Evolutionary conservation across 1,284 basidiomycete genomes (phyloP), one percentile per base, ranked within the genome.

Genomic region (Mycena sp.): DNA sequence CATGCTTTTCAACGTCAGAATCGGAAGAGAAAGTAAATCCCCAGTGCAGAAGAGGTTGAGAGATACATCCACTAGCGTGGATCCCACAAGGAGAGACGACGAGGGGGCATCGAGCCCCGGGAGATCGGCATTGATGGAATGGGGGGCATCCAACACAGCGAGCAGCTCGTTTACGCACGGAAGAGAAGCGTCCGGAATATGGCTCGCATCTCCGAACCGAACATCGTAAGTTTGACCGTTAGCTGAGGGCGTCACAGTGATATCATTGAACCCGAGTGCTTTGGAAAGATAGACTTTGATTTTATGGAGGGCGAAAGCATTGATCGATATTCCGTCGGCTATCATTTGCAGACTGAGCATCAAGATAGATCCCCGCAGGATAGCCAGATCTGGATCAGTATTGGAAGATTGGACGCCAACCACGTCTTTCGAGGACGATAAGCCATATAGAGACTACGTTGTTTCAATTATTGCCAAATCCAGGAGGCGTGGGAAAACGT

Each of bases 311-410:
- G 81, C 80, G 52, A 80, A 78, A 6, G 80, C 63, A 61, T 87
- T 86, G 44, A 87, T 80, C 23, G 74, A 54, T 41, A 89, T 78
- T 6, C 89, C 88, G 64, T 87, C 85, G 7, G 86, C 80, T 26
- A 91, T 79, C 85, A 91, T 88, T 52, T 85, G 83, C 37, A 91
- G 72, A 63, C 85, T 83, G 17, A 92, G 76, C 4, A 84, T 74
- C n/a, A 90, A 64, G 38, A 88, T 71, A 0, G 86, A 84, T 25
- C 87, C 87, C 60, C 82, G 81, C 28, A 90, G 73, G 30, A 75
- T 73, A 6, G 74, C 70, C 67, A 84, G 71, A 30, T 87, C 85
- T 12, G 81, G 78, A 70, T 88, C 86, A 25, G 67, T 58, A 50
- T 63, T 66, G 9, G 54, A 48, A 9, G 63, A 60, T 17, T 57